Base-by-base conservation (phyloP, 805 yeast species). In the Tetrapisispora namnaoensis region DNA sequence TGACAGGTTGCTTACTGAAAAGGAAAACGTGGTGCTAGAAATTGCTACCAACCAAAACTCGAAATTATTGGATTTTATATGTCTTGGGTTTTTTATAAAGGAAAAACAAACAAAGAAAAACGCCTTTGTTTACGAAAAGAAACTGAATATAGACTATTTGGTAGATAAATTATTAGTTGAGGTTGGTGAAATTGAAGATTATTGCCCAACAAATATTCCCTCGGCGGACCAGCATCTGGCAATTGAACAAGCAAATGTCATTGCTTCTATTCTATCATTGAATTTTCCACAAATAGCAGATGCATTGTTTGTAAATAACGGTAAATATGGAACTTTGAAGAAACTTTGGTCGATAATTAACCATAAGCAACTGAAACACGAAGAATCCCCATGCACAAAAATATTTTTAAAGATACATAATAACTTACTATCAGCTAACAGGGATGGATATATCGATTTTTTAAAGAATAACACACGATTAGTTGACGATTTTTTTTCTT, bases 211-310 rank as follows among this genome's bases (percentile, higher is more conserved):
- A 16, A 24, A 37, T 13, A 28, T 37, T 2, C 9, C 10, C 3
- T 32, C 40, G 14, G 14, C n/a, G 5, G 27, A 44, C 20, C 37
- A 36, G 28, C 22, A 28, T 7, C 2, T 6, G 17, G 10, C 37
- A 18, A 32, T 32, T 17, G 40, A 42, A 17, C 21, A 32, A 4
- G 20, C 17, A 13, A 28, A 35, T 17, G 48, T 58, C 2, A 61
- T 63, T 16, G 83, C 96, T 0, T 97, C 91, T 61, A 83, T 91
- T 22, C 72, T 91, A 44, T 78, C 90, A n/a, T 82, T 89, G 9
- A 96, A 90, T 62, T 87, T 86, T 18, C 90, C 96, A 96, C 78
- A 91, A 4, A 72, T 91, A 21, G 83, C 93, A 2, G 96, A 91
- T 58, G 80, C 95, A 1, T 78, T 91, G 41, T 82, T 91, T 76